Evolutionary conservation across 2,329 filamentous ascomycete species (phyloP), one percentile per base, ranked within the genome.

Genomic region (Lachnellula cervina): DNA sequence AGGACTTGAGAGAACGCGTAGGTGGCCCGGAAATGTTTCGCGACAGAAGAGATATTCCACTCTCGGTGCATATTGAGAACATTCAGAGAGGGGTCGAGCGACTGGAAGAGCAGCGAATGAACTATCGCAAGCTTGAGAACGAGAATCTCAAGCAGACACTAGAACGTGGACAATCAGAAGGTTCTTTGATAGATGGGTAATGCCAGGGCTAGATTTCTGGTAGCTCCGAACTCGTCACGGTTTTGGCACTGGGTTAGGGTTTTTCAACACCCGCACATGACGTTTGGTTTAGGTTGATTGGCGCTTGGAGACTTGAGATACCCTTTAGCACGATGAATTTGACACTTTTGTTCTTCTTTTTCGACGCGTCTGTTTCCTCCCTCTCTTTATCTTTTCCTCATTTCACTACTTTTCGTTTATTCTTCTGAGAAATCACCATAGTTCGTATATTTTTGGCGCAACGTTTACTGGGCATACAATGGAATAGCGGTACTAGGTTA

Each of bases 61-160:
- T 94, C 4, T 79, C 80, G 50, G 84, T 90, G 43, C 88, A 94
- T 67, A 84, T 94, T 42, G 84, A 90, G 62, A 85, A 83, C 54
- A 90, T 94, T 59, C 78, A 87, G 55, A 75, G 82, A 49, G 87
- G 87, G 0, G 82, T 92, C 1, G 86, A 91, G 70, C 77, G 89
- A 59, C 72, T 94, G 58, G 84, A 89, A 68, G 72, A 74, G 21
- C 83, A 85, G 47, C 77, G 88, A 57, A 77, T 80, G 43, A 79
- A 81, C 58, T 80, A 83, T 17, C 74, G 80, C 52, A 77, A 75
- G 32, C 71, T 81, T 16, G 84, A 88, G 73, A 77, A 82, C 43
- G 80, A 86, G 35, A 73, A 79, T 51, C 73, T 85, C 25, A 72
- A 75, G 54, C 75, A 80, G 63, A 79, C 77, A 2, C 64, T 85